Evolutionary conservation across 495 filamentous ascomycete genomes (phyloP).

Genomic region (Aspergillus sparsus): DNA sequence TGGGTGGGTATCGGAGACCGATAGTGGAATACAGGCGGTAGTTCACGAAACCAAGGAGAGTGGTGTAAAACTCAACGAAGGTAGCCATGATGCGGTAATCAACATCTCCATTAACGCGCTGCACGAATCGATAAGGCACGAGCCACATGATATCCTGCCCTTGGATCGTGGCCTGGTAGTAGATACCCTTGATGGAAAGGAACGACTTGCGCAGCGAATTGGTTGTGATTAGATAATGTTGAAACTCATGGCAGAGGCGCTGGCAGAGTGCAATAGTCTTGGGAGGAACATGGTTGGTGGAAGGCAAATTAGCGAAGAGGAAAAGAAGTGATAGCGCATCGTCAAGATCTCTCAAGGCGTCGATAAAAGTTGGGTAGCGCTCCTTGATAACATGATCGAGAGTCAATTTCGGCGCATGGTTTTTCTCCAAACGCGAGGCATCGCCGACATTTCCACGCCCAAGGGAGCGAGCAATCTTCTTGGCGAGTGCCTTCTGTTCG

Average conservation of each 20-base stretch:
- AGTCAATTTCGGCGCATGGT: slow-evolving; percentile 77
- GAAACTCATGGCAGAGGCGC: slow-evolving; percentile 86
- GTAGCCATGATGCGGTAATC: slow-evolving; percentile 99
- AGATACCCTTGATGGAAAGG: slow-evolving; percentile 97
- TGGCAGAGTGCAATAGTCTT: slow-evolving; percentile 95
- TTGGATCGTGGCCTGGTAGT: slow-evolving; percentile 97
- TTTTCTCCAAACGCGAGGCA: slow-evolving; percentile 81
- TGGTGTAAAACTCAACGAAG: slow-evolving; percentile 98
- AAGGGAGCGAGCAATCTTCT: slow-evolving; percentile 91
- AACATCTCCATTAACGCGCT: slow-evolving; percentile 85
- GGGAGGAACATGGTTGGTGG: slow-evolving; percentile 78
- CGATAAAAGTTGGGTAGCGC: slow-evolving; percentile 94
- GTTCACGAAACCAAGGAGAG: slow-evolving; percentile 92
- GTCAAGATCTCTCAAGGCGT: slow-evolving; percentile 92
- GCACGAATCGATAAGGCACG: slow-evolving; percentile 95
- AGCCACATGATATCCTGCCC: slow-evolving; percentile 98
- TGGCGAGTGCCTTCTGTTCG: slow-evolving; percentile 92
- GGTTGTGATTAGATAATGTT: slow-evolving; percentile 92
- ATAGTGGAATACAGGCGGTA: slow-evolving; percentile 88
- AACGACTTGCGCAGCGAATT: slow-evolving; percentile 93
- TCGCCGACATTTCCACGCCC: slow-evolving; percentile 88
- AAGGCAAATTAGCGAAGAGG: slow-evolving; percentile 95
- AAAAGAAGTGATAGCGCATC: slow-evolving; percentile 96
- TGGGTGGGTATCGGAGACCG: slow-evolving; percentile 91
- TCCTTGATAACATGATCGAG: slow-evolving; percentile 97